These are phyloP conservation scores for Rhododendron henanense DNA, from an alignment of 148 eudicot species.

Conservation along the genomic window DNA sequence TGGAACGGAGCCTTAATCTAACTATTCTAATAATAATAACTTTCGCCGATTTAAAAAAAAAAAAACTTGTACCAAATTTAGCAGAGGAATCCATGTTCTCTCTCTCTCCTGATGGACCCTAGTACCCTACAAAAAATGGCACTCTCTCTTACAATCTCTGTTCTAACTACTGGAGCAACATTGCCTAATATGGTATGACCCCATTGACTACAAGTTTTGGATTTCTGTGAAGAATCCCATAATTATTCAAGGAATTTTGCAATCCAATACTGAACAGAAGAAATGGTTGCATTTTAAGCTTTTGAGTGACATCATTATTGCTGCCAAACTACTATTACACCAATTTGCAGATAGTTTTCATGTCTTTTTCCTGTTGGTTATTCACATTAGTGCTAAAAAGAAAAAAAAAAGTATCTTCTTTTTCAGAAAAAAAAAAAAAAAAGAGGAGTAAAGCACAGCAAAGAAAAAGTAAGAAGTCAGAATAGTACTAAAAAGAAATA, in stretches of 20 bases:
- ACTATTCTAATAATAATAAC: background rate
- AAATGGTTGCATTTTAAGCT: background rate
- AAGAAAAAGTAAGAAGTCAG: slow-evolving; percentile 10
- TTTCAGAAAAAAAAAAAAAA: background rate
- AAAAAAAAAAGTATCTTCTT: background rate
- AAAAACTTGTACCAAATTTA: background rate
- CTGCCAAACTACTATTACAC: background rate
- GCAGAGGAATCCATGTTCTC: background rate
- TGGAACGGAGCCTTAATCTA: no score
- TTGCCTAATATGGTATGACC: background rate
- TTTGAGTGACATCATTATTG: background rate
- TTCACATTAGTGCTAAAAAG: background rate
- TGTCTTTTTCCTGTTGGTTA: background rate
- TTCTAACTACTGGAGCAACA: background rate
- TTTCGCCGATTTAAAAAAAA: no score
- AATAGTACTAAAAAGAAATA: slow-evolving; percentile 6
- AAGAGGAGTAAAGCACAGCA: background rate
- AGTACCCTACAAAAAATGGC: background rate
- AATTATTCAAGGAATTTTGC: background rate
- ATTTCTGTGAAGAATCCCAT: background rate
- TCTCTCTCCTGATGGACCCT: background rate
- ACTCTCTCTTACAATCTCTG: background rate
- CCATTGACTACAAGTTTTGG: slow-evolving; percentile 3
- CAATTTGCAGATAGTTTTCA: background rate
- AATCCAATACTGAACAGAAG: background rate